These are phyloP conservation scores for Trichomonas tenax DNA, from an alignment of 208 protist genomes.

Conservation along the genomic window DNA sequence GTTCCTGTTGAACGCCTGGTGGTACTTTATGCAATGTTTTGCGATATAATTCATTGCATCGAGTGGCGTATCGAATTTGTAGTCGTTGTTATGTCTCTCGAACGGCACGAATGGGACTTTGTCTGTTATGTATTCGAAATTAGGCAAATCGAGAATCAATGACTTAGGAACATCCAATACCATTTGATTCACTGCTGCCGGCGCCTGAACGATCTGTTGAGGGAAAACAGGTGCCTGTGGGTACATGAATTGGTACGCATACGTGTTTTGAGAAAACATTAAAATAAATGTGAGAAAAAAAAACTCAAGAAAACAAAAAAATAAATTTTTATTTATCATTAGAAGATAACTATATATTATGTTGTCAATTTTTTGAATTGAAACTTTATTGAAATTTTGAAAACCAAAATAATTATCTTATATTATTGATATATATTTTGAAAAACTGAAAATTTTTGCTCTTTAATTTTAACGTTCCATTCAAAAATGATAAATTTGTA, in stretches of 20 bases:
- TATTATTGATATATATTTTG: too few species aligned
- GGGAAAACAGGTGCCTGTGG: neutral
- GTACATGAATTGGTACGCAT: neutral
- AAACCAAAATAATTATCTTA: too few species aligned
- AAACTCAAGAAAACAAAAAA: too few species aligned
- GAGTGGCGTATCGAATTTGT: neutral
- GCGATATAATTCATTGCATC: neutral
- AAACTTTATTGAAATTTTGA: too few species aligned
- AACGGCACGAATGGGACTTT: neutral
- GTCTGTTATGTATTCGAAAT: neutral
- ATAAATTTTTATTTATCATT: too few species aligned
- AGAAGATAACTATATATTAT: too few species aligned
- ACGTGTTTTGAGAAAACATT: neutral
- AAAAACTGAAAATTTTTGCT: too few species aligned
- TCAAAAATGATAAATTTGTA: too few species aligned
- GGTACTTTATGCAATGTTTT: neutral
- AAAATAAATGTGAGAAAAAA: too few species aligned
- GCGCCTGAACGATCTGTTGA: neutral
- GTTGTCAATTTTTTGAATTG: too few species aligned
- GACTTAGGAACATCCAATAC: neutral
- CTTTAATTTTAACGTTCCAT: too few species aligned
- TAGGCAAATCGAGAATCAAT: neutral
- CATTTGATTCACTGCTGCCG: neutral
- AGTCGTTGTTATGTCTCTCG: neutral
- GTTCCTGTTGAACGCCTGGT: neutral